Conservation (phyloP, 805 yeast species). For the Metschnikowia sp. region DNA sequence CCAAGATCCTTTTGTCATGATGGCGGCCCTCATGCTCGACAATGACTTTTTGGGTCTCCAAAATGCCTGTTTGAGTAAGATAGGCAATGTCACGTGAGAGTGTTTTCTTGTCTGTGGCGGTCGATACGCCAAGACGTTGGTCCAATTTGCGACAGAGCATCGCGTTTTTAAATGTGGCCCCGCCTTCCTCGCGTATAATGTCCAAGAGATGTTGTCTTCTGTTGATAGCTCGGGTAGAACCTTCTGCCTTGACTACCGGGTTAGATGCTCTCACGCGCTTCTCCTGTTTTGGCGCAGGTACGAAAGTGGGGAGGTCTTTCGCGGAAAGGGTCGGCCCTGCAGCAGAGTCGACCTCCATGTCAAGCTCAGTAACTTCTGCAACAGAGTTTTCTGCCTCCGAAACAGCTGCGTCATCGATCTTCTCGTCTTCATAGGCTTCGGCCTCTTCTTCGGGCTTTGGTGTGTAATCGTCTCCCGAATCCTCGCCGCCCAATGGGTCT, state of each 20-base stretch:
- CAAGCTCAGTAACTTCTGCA: background rate
- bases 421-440: background rate
- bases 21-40: conserved; percentile 27
- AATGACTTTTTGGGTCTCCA: conserved; percentile 22
- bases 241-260: background rate
- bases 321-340: conserved; percentile 3
- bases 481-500: background rate
- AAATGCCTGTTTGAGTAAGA: conserved; percentile 21
- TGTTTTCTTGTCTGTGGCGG: conserved; percentile 38
- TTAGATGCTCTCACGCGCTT: background rate
- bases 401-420: background rate
- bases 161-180: conserved; percentile 35
- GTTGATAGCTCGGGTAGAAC: conserved; percentile 28
- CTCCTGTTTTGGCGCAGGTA: conserved; percentile 1
- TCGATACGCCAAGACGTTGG: conserved; percentile 23
- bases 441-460: conserved; percentile 6
- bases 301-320: conserved; percentile 12
- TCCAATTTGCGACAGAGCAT: conserved; percentile 32
- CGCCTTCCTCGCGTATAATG: conserved; percentile 34
- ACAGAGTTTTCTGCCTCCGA: background rate
- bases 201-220: conserved; percentile 29
- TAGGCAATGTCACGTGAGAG: conserved; percentile 35
- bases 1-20: conserved; percentile 30
- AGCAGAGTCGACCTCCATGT: background rate
- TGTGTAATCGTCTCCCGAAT: conserved; percentile 9